Evolutionary conservation across 208 protist genomes (phyloP), one percentile per base, ranked within the genome.

Genomic region (Perkinsela sp.): DNA sequence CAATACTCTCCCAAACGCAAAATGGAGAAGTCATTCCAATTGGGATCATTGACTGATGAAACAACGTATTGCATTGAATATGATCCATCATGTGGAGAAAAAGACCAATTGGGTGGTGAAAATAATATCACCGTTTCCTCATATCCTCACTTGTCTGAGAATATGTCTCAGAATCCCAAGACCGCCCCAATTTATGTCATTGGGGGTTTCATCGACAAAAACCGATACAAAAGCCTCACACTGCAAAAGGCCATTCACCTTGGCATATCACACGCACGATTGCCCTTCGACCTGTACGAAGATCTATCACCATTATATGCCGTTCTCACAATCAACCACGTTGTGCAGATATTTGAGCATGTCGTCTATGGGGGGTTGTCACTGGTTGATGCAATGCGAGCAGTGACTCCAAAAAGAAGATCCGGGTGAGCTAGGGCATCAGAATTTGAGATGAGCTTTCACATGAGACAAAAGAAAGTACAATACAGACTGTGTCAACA

Each of bases 191-290:
- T 81, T 0, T 89, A 89, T 69, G 78, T 89, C 30, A 86, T 89
- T 65, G 84, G 84, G n/a, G 82, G 78, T 1, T 68, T 90, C 0
- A 81, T 90, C 28, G 84, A 90, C 68, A 77, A 85, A 68, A 90
- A 90, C 71, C 67, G 72, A 2, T 57, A 79, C 40, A 90, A 90
- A 74, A 82, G 77, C 13, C 31, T 78, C 30, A 77, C 76, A 1
- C 76, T 81, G 30, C 68, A 74, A 1, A 72, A 71, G 30, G 81
- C 84, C 16, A 31, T 65, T 16, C 68, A 70, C 28, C 70, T 73
- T 48, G 76, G 76, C 29, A 73, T 86, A 6, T 48, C 30, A 1
- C 76, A 76, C 68, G 84, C 76, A 22, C 65, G 73, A 66, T 68
- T 90, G 68, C 84, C 84, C n/a, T 81, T 90, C 28, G 66, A 68